Evolutionary conservation across 2,329 filamentous ascomycete genomes (phyloP).

Genomic region (Diaporthe sp.): DNA sequence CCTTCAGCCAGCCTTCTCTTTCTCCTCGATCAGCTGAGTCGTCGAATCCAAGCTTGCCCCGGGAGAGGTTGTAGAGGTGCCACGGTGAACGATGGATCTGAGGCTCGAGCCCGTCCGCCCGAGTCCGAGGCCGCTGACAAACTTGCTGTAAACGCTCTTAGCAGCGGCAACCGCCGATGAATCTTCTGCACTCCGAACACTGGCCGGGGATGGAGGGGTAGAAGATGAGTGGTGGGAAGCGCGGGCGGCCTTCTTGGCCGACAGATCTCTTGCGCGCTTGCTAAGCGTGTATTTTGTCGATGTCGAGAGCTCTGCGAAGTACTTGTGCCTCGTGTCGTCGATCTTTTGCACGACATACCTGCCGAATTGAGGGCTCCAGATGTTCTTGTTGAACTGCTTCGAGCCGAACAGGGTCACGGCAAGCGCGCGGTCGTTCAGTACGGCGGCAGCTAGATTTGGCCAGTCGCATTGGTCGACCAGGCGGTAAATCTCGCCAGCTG

Average conservation of each 20-base stretch:
- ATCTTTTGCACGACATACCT: neutral
- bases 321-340: conserved; percentile 1
- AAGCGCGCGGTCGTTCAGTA: neutral
- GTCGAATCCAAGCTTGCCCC: neutral
- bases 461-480: conserved; percentile 15
- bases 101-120: neutral
- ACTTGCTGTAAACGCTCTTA: conserved; percentile 1
- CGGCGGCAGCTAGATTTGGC: neutral
- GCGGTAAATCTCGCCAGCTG: neutral
- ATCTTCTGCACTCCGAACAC: neutral
- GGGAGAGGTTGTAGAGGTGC: neutral
- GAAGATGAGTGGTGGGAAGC: neutral
- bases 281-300: neutral
- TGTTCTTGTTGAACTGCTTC: neutral
- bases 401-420: neutral
- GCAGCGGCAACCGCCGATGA: neutral
- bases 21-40: neutral
- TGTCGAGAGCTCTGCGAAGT: neutral
- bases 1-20: neutral
- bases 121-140: neutral
- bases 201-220: neutral
- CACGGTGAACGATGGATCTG: neutral
- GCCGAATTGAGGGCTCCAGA: neutral
- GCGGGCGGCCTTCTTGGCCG: neutral
- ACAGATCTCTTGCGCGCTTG: neutral